These are phyloP conservation scores for Diaporthe sp. DNA, from an alignment of 2,329 filamentous ascomycete species.

Conservation along the genomic window DNA sequence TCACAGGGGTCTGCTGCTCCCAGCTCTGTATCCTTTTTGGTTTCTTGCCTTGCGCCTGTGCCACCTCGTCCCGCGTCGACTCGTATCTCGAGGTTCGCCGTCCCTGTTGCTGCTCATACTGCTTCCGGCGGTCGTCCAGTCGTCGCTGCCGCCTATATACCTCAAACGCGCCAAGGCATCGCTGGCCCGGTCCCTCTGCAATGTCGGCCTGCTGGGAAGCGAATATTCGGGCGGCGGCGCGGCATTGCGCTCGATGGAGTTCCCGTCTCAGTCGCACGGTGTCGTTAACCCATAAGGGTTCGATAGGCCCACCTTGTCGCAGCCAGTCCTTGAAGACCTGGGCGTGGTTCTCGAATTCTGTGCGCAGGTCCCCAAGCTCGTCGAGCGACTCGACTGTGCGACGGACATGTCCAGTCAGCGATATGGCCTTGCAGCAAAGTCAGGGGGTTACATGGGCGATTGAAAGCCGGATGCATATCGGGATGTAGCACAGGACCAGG, in stretches of 20 bases:
- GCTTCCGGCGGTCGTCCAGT: slow-evolving; percentile 50
- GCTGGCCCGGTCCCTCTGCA: slow-evolving; percentile 46
- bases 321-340: slow-evolving; percentile 69
- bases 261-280: slow-evolving; percentile 63
- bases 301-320: slow-evolving; percentile 67
- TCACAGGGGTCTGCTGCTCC: slow-evolving; percentile 40
- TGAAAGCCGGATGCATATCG: slow-evolving; percentile 3
- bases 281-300: slow-evolving; percentile 68
- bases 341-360: slow-evolving; percentile 62
- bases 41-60: slow-evolving; percentile 42
- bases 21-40: slow-evolving; percentile 37
- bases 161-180: slow-evolving; percentile 71
- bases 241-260: slow-evolving; percentile 71
- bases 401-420: slow-evolving; percentile 9
- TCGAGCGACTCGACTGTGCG: slow-evolving; percentile 64
- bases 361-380: slow-evolving; percentile 62
- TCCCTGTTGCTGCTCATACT: slow-evolving; percentile 52
- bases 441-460: slow-evolving; percentile 4
- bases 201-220: slow-evolving; percentile 62
- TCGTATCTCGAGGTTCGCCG: slow-evolving; percentile 39
- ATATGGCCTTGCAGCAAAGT: not conserved
- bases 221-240: slow-evolving; percentile 70
- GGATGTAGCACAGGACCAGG: slow-evolving; percentile 33
- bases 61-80: slow-evolving; percentile 39
- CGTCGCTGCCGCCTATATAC: slow-evolving; percentile 65